Percentiles rank a stretch among this genome's conserved stretches.
phyloP scores from a whole-genome alignment of 805 yeast species.

The Cyberlindnera japonica region DNA sequence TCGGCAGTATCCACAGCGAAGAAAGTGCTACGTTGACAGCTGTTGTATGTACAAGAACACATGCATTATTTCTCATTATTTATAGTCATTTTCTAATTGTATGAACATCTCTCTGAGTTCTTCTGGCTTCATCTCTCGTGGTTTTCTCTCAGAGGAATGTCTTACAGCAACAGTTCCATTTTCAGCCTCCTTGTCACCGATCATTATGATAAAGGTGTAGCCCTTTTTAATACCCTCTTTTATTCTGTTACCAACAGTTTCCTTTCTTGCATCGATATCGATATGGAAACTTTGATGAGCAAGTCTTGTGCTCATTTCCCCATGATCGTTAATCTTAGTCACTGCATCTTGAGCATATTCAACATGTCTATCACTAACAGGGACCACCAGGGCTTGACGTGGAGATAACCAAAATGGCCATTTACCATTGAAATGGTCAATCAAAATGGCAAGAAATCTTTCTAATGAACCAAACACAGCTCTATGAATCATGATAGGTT shows the following conservation, averaged over 20 bases:
- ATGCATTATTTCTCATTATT: conserved; percentile 25
- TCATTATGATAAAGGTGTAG: conserved; percentile 73
- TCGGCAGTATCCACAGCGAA: conserved; percentile 1
- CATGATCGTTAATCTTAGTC: conserved; percentile 39
- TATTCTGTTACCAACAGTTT: conserved; percentile 76
- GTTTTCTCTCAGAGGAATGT: conserved; percentile 45
- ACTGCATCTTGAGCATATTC: conserved; percentile 51
- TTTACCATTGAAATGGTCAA: conserved; percentile 86
- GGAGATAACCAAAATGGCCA: conserved; percentile 99
- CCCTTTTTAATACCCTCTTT: conserved; percentile 74
- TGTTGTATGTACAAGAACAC: neutral
- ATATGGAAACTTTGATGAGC: conserved; percentile 61
- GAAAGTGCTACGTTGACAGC: neutral
- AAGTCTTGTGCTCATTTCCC: conserved; percentile 43
- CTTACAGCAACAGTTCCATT: conserved; percentile 61
- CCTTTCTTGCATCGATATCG: conserved; percentile 71
- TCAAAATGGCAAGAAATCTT: conserved; percentile 82
- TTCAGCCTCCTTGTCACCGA: conserved; percentile 82
- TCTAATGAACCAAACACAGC: conserved; percentile 96
- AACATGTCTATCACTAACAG: conserved; percentile 63
- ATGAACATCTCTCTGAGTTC: conserved; percentile 53
- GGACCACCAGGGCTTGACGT: conserved; percentile 80
- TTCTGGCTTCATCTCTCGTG: conserved; percentile 41
- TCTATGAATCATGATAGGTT: conserved; percentile 93
- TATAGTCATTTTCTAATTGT: conserved; percentile 46